Base-by-base conservation (phyloP, 768 basidiomycete species). In the Rhodotorula taiwanensis region DNA sequence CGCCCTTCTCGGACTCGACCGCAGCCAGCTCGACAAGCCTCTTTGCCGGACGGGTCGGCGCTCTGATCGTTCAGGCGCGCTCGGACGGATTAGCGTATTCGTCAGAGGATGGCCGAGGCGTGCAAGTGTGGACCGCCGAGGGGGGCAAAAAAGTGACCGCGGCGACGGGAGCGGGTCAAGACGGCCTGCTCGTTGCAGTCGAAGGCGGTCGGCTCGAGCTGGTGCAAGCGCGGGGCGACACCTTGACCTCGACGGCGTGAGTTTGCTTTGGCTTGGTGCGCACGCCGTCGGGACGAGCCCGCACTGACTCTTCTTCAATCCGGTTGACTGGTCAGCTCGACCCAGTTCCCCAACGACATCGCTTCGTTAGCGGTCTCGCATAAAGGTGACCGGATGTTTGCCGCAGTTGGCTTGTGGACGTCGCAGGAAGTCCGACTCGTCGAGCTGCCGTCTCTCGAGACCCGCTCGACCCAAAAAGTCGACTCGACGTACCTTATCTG, bases 321-420 rank as follows among this genome's bases (percentile, higher is more conserved):
- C n/a, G n/a, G n/a, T n/a, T 43, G 30, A 27, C 16, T 14, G 1
- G 5, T 9, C 50, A 71, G 67, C 18, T 18, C 52, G 2, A 27
- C 50, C 7, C 41, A 59, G 14, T 72, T 74, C 47, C 59, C 55
- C 13, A 53, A 67, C 43, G 86, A 90, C 70, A 82, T 91, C 55
- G 86, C 88, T 15, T 81, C 86, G 0, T 76, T 92, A 39, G 84
- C 85, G 0, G 83, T 88, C 67, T 72, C 5, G 4, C 83, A 85
- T 33, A 83, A 23, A 23, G 81, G 86, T 67, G 1, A 67, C 73
- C 15, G 80, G 80, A 66, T 75, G 15, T 69, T 80, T 55, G 75
- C 86, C 31, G 82, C 81, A 0, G 83, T 86, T n/a, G 83, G 84
- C 0, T 87, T 87, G 69, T 94, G 91, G 89, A 81, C 80, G 27